Evolutionary conservation across 2,329 filamentous ascomycete genomes (phyloP), one percentile per base, ranked within the genome.

Genomic region (Fusarium pseudonygamai): DNA sequence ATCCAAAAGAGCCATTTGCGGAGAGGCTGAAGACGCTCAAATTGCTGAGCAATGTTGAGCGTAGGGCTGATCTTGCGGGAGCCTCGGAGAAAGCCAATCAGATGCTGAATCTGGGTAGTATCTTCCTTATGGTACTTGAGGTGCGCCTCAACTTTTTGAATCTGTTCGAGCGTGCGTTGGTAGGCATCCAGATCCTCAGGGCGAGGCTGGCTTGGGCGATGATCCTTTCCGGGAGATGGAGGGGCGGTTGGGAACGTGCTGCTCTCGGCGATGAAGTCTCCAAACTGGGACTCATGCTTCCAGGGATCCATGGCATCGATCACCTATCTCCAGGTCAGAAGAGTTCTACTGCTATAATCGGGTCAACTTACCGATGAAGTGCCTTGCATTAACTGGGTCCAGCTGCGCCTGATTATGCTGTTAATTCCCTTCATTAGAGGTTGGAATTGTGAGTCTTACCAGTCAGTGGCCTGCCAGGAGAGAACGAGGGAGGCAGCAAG

Each of bases 1-100:
- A 97, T 90, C 95, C 96, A 98, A 83, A 98, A 97, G 22, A 98
- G 89, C 95, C 96, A 98, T 76, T 93, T 93, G 62, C 95, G 90
- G 67, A 99, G 88, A 15, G 94, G 92, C 73, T 97, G 95, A 16
- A 98, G 89, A 73, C 95, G 93, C 78, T 95, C 93, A 80, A 98
- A 98, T 79, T 97, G 94, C 79, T 97, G 91, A 72, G 94, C 92
- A 30, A 95, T 90, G 30, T 91, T 90, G 72, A 93, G 87, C 18
- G 88, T 87, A 9, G 91, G 90, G 79, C 91, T 90, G 73, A 93
- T 90, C 80, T 93, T 91, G 78, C 91, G 90, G 64, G 93, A 88
- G 46, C 91, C 89, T 82, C 93, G 91, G 72, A 95, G 86, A 83
- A 95, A 95, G 67, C 87, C 89, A 75, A 93, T 88, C 71, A 95